Evolutionary conservation across 345 rosid species (phyloP).

Genomic region (Salix udensis): DNA sequence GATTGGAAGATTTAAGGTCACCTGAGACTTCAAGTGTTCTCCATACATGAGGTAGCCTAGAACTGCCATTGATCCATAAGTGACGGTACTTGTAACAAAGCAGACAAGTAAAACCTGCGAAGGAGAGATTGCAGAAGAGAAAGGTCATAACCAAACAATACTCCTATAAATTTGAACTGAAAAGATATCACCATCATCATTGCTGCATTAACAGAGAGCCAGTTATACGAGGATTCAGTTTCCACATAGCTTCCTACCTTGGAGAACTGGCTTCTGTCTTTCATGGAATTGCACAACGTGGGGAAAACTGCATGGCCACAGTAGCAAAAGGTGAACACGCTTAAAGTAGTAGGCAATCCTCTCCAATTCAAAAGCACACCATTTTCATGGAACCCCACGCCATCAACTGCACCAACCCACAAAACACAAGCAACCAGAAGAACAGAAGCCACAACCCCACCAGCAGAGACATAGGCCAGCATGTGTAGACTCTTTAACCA

Average conservation of each 20-base stretch:
- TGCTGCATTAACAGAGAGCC: neutral
- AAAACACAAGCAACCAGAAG: constrained; percentile 45
- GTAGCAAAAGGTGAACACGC: constrained; percentile 55
- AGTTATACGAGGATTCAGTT: neutral
- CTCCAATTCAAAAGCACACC: constrained; percentile 38
- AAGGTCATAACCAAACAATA: neutral
- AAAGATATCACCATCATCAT: neutral
- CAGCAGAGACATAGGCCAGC: constrained; percentile 58
- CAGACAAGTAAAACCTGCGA: constrained; percentile 55
- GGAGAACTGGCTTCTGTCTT: constrained; percentile 56
- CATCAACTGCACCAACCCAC: constrained; percentile 54
- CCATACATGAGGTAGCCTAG: constrained; percentile 70
- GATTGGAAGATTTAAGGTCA: constrained; percentile 59
- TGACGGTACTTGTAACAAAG: constrained; percentile 45
- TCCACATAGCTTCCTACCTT: constrained; percentile 30
- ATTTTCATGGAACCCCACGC: constrained; percentile 49
- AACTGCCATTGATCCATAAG: constrained; percentile 52
- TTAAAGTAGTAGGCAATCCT: constrained; percentile 51
- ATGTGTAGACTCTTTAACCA: constrained; percentile 60
- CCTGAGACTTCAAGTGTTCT: constrained; percentile 51
- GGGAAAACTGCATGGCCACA: constrained; percentile 71
- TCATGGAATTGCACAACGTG: constrained; percentile 62
- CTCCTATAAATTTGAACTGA: neutral
- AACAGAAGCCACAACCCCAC: constrained; percentile 58
- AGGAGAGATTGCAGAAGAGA: neutral